Evolutionary conservation across 2,329 filamentous ascomycete genomes (phyloP), one percentile per base, ranked within the genome.

Genomic region (Monosporascus sp.): DNA sequence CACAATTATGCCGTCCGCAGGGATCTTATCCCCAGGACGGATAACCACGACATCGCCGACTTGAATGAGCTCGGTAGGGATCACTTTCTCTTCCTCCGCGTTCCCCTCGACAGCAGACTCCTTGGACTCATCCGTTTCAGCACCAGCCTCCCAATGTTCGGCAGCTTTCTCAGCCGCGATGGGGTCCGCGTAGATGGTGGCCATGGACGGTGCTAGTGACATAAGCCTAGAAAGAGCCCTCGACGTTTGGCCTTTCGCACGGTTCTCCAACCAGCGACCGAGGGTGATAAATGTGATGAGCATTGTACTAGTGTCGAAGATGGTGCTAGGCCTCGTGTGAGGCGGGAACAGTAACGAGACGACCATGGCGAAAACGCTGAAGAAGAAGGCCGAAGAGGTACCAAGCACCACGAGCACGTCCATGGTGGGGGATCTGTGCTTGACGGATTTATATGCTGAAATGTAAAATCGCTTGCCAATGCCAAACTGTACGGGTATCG

Each of bases 271-370:
- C 74, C 88, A 99, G 37, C 94, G 86, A 4, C 94, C 91, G 3
- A 99, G 75, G 1, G 88, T 91, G 69, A 97, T 91, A 68, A 99
- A 97, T 0, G 91, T 96, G 69, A 99, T 92, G 50, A 99, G 80
- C 94, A 97, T 99, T 22, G 91, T 96, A 72, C 92, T 97, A 1
- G 94, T 99, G 67, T 99, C 94, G 64, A 99, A 99, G 17, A 97
- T 88, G 2, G 91, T 97, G 58, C 84, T 86, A 1, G 94, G 94
- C 48, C 90, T 83, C 2, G 80, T 82, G 67, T 97, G 91, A 7
- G 91, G 89, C 22, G 83, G 76, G n/a, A 83, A 77, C 16, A 89
- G 61, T 20, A 97, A 69, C 0, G 91, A 95, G 17, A 97, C 85
- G 5, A 87, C 52, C 91, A 99, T 97, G 17, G 91, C 84, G 48